phyloP scores from a whole-genome alignment of 768 basidiomycete genomes.

The Tephrocybe sp. region DNA sequence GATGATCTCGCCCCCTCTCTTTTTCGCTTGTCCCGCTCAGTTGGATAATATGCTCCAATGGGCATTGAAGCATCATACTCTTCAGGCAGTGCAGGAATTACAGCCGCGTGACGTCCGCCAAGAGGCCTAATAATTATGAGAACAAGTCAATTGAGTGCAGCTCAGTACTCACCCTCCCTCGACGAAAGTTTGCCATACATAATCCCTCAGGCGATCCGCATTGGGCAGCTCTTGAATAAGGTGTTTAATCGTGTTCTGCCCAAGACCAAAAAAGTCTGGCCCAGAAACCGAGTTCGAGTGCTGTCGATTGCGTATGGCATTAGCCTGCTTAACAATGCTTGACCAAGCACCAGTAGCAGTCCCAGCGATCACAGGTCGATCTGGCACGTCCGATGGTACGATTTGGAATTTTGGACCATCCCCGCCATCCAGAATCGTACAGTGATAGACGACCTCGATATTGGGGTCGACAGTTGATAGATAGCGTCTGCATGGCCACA shows the following conservation, averaged over 20 bases:
- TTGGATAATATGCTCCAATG: slow-evolving; percentile 47
- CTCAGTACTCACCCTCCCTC: slow-evolving; percentile 75
- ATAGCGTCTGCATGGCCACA: slow-evolving; percentile 57
- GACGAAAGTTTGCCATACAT: slow-evolving; percentile 84
- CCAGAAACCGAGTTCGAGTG: slow-evolving; percentile 89
- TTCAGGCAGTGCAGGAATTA: slow-evolving; percentile 78
- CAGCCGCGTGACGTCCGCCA: slow-evolving; percentile 80
- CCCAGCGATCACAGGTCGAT: slow-evolving; percentile 76
- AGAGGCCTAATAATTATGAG: slow-evolving; percentile 49
- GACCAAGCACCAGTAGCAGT: slow-evolving; percentile 90
- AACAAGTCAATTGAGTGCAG: slow-evolving; percentile 10
- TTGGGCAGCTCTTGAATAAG: slow-evolving; percentile 83
- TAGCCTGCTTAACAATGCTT: slow-evolving; percentile 79
- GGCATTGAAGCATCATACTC: slow-evolving; percentile 58
- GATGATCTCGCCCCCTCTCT: slow-evolving; percentile 26
- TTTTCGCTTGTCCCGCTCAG: slow-evolving; percentile 32
- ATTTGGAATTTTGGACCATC: slow-evolving; percentile 88
- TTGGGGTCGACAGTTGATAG: slow-evolving; percentile 71
- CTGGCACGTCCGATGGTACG: slow-evolving; percentile 68
- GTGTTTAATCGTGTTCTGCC: slow-evolving; percentile 87
- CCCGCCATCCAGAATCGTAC: slow-evolving; percentile 82
- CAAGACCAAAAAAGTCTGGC: slow-evolving; percentile 86
- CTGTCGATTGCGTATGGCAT: slow-evolving; percentile 75
- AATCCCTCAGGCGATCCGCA: slow-evolving; percentile 71
- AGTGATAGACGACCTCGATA: slow-evolving; percentile 72